phyloP scores from a whole-genome alignment of 179 eudicot genomes.

The Monotropa hypopitys region DNA sequence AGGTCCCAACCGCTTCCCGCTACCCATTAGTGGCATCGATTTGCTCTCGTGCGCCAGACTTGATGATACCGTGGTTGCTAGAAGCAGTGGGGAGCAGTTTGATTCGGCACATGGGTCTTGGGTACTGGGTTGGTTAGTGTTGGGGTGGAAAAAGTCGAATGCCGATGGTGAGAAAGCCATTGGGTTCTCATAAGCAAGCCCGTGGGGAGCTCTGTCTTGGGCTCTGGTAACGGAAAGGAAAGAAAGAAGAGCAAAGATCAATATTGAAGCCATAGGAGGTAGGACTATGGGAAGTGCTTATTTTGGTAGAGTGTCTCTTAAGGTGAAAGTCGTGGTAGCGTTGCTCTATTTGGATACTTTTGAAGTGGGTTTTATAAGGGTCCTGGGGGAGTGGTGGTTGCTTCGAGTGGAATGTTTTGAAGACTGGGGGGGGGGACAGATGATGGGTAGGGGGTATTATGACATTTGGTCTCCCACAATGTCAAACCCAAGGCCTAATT shows the following conservation, averaged over 20 bases:
- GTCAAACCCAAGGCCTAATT: background rate
- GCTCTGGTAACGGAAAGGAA: slow-evolving; percentile 17
- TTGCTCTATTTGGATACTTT: background rate
- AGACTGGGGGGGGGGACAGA: slow-evolving; percentile 15
- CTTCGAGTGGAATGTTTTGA: slow-evolving; percentile 36
- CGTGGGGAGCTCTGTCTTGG: slow-evolving; percentile 52
- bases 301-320: background rate
- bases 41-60: slow-evolving; percentile 22
- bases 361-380: slow-evolving; percentile 11
- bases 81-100: slow-evolving; percentile 30
- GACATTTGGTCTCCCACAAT: background rate
- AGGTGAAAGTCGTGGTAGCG: background rate
- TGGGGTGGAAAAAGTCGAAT: slow-evolving; percentile 48
- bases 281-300: background rate
- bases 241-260: slow-evolving; percentile 23
- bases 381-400: slow-evolving; percentile 23
- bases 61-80: slow-evolving; percentile 40
- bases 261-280: slow-evolving; percentile 7
- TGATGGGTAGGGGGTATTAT: slow-evolving; percentile 10
- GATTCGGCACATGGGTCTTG: slow-evolving; percentile 20
- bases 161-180: slow-evolving; percentile 51
- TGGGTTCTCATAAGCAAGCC: slow-evolving; percentile 39
- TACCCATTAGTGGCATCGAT: background rate
- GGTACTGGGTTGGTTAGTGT: slow-evolving; percentile 5
- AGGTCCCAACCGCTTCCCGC: slow-evolving; percentile 18